Evolutionary conservation across 2,329 filamentous ascomycete genomes (phyloP), one percentile per base, ranked within the genome.

Genomic region (Alternaria viburni): DNA sequence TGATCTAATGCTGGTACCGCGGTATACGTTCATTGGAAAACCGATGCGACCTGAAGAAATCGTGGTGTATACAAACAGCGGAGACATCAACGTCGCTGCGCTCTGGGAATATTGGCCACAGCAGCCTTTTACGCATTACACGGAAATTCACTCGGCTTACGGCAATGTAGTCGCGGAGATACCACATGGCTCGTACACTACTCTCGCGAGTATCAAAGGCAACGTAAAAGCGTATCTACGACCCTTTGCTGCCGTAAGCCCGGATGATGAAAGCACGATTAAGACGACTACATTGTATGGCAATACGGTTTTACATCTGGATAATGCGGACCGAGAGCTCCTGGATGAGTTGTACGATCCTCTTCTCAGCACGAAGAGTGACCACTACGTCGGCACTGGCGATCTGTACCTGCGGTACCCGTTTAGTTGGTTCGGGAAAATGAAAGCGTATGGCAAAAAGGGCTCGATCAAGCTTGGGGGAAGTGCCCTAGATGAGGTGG

Each of bases 401-500:
- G 36, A 41, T 11, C 3, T 41, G 36, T 41, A 41, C n/a, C 9
- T 41, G 36, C 36, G 36, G 4, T 41, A 41, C n/a, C 36, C 36
- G n/a, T 41, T 41, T 4, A 41, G 36, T 41, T 41, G 36, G 36
- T 41, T 41, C 1, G 36, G 36, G 1, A 41, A 2, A 1, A 41
- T 41, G 36, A 1, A 41, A 0, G 36, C 36, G 36, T 0, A 0
- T 41, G 36, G 2, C 4, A 3, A 6, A 2, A n/a, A 41, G 0
- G 36, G 36, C 36, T 17, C 15, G 36, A 41, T 41, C 36, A 41
- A 17, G 9, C 3, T 41, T 5, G 15, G 15, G n/a, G 36, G 15
- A 5, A 41, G 36, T 41, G 36, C 36, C 1, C 17, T 45, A 8
- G 43, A 45, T 45, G 19, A 45, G 6, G 6, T 45, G 2, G 19